These are phyloP conservation scores for Leishmania braziliensis DNA, from an alignment of 208 protist genomes.

Conservation along the genomic window DNA sequence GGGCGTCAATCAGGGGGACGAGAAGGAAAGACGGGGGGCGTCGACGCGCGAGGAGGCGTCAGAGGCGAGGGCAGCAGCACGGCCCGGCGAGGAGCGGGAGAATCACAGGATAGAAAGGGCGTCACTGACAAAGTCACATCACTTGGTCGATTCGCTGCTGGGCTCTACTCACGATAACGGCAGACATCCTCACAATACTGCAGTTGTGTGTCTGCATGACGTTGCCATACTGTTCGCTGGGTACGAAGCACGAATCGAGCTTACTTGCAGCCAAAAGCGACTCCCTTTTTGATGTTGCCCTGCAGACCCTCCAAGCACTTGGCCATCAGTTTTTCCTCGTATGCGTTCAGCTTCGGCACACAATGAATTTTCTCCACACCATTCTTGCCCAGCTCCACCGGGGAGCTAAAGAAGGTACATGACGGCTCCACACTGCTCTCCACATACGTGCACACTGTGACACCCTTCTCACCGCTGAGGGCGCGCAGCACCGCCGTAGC, in stretches of 20 bases:
- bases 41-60: not conserved
- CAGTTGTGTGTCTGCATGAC: not conserved
- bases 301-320: slow-evolving; percentile 80
- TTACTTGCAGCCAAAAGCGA: slow-evolving; percentile 48
- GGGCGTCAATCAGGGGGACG: not conserved
- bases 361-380: slow-evolving; percentile 67
- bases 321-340: slow-evolving; percentile 72
- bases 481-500: slow-evolving; percentile 62
- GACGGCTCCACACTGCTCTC: slow-evolving; percentile 60
- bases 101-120: not conserved
- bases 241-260: no score
- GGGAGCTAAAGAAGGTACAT: slow-evolving; percentile 76
- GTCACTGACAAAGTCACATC: not conserved
- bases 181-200: not conserved
- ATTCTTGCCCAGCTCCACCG: slow-evolving; percentile 74
- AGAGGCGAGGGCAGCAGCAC: not conserved
- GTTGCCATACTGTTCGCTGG: not conserved
- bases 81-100: not conserved
- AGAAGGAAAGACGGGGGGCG: not conserved
- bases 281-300: slow-evolving; percentile 86
- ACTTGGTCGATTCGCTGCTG: not conserved
- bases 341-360: slow-evolving; percentile 60
- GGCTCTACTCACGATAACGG: not conserved
- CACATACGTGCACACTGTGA: slow-evolving; percentile 79
- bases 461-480: slow-evolving; percentile 78